Evolutionary conservation across 2,329 filamentous ascomycete genomes (phyloP).

Genomic region (Fusarium temperatum): DNA sequence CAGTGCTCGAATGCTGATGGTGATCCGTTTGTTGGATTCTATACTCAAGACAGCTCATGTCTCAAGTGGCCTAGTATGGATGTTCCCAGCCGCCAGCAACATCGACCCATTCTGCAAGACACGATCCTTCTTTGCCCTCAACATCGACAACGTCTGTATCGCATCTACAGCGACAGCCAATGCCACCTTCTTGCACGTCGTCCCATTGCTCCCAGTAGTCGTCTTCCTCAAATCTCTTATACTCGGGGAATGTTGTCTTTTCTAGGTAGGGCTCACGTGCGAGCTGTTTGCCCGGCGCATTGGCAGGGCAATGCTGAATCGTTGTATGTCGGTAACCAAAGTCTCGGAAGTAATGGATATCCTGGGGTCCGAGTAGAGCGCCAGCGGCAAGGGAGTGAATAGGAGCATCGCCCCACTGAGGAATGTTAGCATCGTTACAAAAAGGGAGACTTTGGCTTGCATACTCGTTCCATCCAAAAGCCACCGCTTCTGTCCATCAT

Average conservation of each 20-base stretch:
- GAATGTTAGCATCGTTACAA: constrained; percentile 36
- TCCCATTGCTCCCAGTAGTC: constrained; percentile 95
- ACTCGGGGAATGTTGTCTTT: constrained; percentile 80
- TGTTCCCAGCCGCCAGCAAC: constrained; percentile 92
- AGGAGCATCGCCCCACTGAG: constrained; percentile 95
- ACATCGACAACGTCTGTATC: constrained; percentile 98
- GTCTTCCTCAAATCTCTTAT: constrained; percentile 88
- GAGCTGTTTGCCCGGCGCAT: constrained; percentile 88
- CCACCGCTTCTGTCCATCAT: constrained; percentile 99
- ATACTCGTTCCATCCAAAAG: constrained; percentile 98
- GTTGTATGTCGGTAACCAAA: constrained; percentile 98
- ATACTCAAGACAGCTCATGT: constrained; percentile 2
- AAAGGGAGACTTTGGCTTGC: constrained; percentile 32
- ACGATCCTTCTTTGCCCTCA: constrained; percentile 96
- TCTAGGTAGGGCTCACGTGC: constrained; percentile 83
- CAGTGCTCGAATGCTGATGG: constrained; percentile 6
- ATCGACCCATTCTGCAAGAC: constrained; percentile 95
- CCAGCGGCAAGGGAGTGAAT: constrained; percentile 98
- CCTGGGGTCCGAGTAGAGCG: constrained; percentile 78
- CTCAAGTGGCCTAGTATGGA: constrained; percentile 45
- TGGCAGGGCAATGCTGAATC: constrained; percentile 97
- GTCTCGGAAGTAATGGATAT: constrained; percentile 99
- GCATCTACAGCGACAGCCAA: constrained; percentile 95
- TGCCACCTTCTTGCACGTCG: constrained; percentile 89
- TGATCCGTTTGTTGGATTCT: neutral